Base-by-base conservation (phyloP, 352 stramenopile genomes). In the Globisporangium polare region DNA sequence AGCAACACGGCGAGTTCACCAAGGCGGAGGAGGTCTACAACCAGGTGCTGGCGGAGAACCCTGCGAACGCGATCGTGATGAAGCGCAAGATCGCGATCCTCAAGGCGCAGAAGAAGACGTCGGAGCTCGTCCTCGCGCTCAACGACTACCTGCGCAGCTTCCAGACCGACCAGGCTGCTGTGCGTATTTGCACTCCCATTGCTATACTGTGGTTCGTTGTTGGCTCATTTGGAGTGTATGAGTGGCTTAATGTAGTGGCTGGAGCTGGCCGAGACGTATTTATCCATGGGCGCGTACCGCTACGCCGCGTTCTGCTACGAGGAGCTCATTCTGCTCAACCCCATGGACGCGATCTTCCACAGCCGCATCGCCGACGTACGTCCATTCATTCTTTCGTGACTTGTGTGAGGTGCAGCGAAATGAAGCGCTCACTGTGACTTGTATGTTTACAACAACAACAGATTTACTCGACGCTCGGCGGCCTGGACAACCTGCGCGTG, bases 231-330 rank as follows among this genome's bases (percentile, higher is more conserved):
- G n/a, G n/a, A n/a, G 26, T 5, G 27, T 47, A 27, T 35, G 5
- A 33, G 4, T 39, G 33, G 3, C 1, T 60, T 67, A 26, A 46
- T 62, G 13, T 58, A 88, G 78, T 91, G 82, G 82, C 68, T 73
- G 15, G 82, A 89, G 35, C 62, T 91, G 43, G 78, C 68, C 0
- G 82, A 89, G 60, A 74, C 72, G 53, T 85, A 91, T 57, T 53
- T 87, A 43, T 68, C 69, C 17, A 66, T 80, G 22, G 78, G 74
- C 29, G 66, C 76, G 46, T 89, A 84, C 59, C 67, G 67, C 43
- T 85, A 88, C 66, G 79, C 68, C 8, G 72, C 77, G 9, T 91
- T 89, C 57, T 91, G 82, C 67, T 91, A 86, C 60, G 82, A 91
- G 43, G 82, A 91, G 63, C 63, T 91, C 41, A 72, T 88, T 54